Evolutionary conservation across 345 rosid species (phyloP).

Genomic region (Eucalyptus regnans): DNA sequence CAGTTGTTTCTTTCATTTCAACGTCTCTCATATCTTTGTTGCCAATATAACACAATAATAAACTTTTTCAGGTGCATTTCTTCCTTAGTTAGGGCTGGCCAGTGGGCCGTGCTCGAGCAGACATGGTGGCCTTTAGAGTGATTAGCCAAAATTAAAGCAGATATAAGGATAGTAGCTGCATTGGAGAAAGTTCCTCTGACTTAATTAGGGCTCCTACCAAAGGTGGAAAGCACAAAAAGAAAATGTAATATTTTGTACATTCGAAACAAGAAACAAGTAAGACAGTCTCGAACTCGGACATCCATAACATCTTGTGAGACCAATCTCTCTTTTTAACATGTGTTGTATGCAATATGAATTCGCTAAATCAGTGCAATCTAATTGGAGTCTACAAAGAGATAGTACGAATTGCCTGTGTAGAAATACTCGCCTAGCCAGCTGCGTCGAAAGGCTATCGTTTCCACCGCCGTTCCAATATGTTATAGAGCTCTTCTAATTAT

Average conservation of each 20-base stretch:
- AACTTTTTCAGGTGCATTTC: neutral
- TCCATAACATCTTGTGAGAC: neutral
- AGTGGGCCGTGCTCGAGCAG: neutral
- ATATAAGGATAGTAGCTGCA: neutral
- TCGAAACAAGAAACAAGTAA: neutral
- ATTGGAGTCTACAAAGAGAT: neutral
- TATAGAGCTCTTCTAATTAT: neutral
- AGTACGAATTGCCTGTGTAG: rapidly evolving
- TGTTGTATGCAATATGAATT: neutral
- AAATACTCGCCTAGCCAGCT: neutral
- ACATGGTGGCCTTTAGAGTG: neutral
- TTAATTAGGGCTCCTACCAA: neutral
- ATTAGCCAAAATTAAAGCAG: neutral
- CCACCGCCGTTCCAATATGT: neutral
- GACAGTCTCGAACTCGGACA: neutral
- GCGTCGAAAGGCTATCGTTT: neutral
- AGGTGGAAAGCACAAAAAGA: neutral
- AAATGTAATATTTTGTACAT: neutral
- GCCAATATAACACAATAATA: neutral
- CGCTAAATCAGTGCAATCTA: neutral
- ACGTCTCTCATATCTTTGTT: neutral
- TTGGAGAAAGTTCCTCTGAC: neutral
- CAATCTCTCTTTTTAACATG: neutral
- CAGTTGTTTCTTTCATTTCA: neutral
- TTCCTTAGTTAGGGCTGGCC: neutral